A percentile compares a stretch with the other conserved stretches of the same genome.
Conservation (phyloP, 2,329 filamentous ascomycete species). For the Trichoderma sp. region DNA sequence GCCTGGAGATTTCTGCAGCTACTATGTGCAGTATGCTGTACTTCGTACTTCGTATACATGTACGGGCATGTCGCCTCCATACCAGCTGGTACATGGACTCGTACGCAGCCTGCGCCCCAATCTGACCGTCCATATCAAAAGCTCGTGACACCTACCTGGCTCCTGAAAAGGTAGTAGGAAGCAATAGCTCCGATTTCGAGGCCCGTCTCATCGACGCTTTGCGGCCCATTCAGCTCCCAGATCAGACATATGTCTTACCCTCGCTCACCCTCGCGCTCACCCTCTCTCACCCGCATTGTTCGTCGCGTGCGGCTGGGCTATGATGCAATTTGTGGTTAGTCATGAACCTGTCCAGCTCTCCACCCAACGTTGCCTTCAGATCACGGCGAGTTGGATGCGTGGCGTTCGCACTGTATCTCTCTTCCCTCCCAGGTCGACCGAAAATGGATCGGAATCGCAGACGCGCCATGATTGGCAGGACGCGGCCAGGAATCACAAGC, state of each 20-base stretch:
- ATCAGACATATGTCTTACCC: background rate
- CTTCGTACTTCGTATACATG: too few relatives aligned
- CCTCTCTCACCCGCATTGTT: background rate
- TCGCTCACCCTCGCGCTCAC: too few relatives aligned
- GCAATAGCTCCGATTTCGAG: background rate
- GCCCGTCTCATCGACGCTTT: background rate
- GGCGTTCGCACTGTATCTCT: constrained; percentile 29
- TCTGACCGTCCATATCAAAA: background rate
- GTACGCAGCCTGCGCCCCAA: background rate
- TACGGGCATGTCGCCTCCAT: background rate
- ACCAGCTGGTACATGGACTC: background rate
- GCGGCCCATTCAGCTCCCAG: background rate
- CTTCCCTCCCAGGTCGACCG: constrained; percentile 33
- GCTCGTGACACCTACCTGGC: background rate
- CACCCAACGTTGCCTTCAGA: background rate
- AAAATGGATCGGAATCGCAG: constrained; percentile 34
- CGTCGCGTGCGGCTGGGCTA: constrained; percentile 5
- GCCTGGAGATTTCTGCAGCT: background rate
- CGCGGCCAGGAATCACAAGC: background rate
- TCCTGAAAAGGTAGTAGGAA: background rate
- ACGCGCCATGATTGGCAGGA: constrained; percentile 7
- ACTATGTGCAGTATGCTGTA: background rate
- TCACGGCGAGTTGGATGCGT: background rate
- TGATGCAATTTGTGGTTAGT: background rate
- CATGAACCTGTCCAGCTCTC: background rate